Evolutionary conservation across 768 basidiomycete genomes (phyloP).

Genomic region (Termitomyces sp.): DNA sequence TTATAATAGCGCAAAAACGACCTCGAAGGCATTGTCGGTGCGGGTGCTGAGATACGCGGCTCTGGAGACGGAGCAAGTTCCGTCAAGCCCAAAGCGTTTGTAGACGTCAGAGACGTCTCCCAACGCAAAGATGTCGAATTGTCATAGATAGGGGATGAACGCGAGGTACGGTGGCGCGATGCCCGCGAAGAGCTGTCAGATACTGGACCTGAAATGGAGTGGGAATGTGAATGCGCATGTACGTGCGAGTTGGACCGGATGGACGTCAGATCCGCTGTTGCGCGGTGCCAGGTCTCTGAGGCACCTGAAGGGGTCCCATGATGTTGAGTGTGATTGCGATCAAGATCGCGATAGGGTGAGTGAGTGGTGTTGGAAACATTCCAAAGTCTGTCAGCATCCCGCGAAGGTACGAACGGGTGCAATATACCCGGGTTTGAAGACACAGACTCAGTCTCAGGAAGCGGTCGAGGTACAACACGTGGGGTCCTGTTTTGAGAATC

Average conservation of each 20-base stretch:
- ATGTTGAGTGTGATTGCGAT: conserved; percentile 3
- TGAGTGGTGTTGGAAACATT: neutral
- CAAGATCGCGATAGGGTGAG: neutral
- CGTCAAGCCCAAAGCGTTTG: conserved; percentile 13
- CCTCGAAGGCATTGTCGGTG: conserved; percentile 9
- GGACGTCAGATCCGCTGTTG: neutral
- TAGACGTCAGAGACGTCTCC: neutral
- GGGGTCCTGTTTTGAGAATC: conserved; percentile 8
- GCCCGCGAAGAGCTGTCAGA: conserved; percentile 7
- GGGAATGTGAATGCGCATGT: neutral
- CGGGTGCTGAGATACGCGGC: conserved; percentile 15
- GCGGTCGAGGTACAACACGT: neutral
- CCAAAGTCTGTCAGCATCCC: neutral
- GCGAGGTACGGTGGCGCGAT: conserved; percentile 5
- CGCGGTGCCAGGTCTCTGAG: conserved; percentile 6
- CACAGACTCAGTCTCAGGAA: conserved; percentile 4
- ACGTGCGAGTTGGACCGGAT: conserved; percentile 1
- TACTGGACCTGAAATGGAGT: neutral
- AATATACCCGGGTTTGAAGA: neutral
- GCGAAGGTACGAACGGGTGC: neutral
- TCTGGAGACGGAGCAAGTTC: conserved; percentile 9
- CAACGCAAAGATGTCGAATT: neutral
- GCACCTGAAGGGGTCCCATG: neutral
- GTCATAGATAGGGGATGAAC: neutral
- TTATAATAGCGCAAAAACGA: conserved; percentile 8